Base-by-base conservation (phyloP, 108 stramenopile genomes). In the Discostella pseudostelligera region DNA sequence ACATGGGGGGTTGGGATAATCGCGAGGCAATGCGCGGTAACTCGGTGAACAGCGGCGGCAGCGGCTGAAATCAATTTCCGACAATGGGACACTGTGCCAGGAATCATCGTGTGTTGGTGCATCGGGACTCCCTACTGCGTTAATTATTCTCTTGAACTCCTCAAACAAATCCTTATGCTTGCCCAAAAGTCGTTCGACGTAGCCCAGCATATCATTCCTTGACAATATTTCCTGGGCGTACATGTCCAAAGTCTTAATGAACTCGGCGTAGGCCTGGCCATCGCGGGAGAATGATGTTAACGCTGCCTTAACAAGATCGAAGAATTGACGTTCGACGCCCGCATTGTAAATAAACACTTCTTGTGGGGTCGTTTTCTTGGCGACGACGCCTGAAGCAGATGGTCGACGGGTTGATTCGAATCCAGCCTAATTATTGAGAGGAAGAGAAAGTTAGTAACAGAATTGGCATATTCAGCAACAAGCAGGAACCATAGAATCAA, bases 11-110 rank as follows among this genome's bases (percentile, higher is more conserved):
- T 82, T 82, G 24, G 97, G 96, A 69, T 94, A 97, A 65, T 96
- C 94, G 20, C 91, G 81, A 32, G 99, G 99, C 20, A 99, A 76
- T 10, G 92, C 93, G 39, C 99, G 96, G 70, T 99, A 99, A 25
- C 94, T 87, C 36, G 89, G 94, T 53, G 82, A 89, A 62, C 96
- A 97, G 42, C 87, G 81, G 21, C 92, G 89, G 61, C 94, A 97
- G 28, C 94, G 84, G 55, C 76, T 80, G 62, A 93, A 93, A 61
- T 96, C 92, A 65, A 93, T 96, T 69, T 93, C 95, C 19, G 86
- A 88, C 59, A 93, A 59, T 29, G 95, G 90, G 0, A 93, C 92
- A 10, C 92, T 93, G 63, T 93, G 85, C 90, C 92, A 93, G 1
- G 95, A 85, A 79, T 93, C 90, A 70, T 96, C 90, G 56, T 81